Percentiles rank a stretch among this genome's conserved stretches.
Evolutionary conservation across 345 rosid genomes (phyloP).

Genomic region (Populus ilicifolia): DNA sequence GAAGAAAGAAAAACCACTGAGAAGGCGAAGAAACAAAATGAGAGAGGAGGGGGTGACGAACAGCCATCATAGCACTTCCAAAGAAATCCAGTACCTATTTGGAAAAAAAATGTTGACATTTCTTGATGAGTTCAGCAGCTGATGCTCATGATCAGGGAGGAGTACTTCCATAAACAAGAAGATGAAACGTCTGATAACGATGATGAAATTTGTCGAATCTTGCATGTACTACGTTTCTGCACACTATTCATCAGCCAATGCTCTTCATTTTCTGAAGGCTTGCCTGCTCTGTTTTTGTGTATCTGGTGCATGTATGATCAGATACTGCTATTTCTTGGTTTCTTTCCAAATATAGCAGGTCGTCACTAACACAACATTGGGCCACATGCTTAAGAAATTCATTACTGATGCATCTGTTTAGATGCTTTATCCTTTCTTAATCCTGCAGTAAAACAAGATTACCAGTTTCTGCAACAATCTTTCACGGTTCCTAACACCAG

Average conservation of each 20-base stretch:
- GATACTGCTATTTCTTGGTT: background rate
- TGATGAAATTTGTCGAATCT: conserved; percentile 33
- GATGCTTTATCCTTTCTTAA: background rate
- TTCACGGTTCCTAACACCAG: background rate
- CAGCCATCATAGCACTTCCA: background rate
- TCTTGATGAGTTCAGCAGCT: conserved; percentile 47
- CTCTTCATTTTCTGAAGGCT: background rate
- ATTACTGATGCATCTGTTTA: background rate
- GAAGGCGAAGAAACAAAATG: no score
- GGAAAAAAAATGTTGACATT: background rate
- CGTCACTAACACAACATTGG: background rate
- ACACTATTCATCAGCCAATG: background rate
- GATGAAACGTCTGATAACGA: conserved; percentile 11
- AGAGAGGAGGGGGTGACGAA: background rate
- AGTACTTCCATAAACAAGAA: conserved; percentile 18
- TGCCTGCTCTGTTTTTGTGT: background rate
- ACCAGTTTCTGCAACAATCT: background rate
- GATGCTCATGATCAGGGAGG: conserved; percentile 47
- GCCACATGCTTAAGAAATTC: background rate
- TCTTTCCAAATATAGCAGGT: background rate
- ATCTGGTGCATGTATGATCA: background rate
- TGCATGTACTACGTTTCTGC: conserved; percentile 47
- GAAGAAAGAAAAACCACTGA: background rate
- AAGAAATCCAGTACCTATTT: background rate
- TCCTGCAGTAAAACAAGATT: background rate